Evolutionary conservation across 2,329 filamentous ascomycete species (phyloP).

Genomic region (Beauveria australis): DNA sequence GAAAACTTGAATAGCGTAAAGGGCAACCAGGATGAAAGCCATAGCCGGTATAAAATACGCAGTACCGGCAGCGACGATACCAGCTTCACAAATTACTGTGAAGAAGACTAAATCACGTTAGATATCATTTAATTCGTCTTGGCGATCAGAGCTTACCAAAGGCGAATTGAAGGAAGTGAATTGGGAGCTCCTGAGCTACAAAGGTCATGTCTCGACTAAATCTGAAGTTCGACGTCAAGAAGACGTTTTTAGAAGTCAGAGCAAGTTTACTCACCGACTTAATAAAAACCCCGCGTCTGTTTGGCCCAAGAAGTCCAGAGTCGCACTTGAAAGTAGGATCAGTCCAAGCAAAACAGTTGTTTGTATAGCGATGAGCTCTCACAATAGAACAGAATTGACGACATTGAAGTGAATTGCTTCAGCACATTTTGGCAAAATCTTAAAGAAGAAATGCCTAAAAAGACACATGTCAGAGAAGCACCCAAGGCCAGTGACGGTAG

Average conservation of each 20-base stretch:
- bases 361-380: neutral
- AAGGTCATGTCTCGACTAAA: constrained; percentile 6
- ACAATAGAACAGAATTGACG: neutral
- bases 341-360: neutral
- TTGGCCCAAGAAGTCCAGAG: neutral
- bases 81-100: too few species aligned
- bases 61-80: too few species aligned
- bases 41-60: too few species aligned
- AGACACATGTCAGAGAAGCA: neutral
- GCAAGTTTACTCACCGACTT: neutral
- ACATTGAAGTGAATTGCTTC: neutral
- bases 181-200: neutral
- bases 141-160: constrained; percentile 11
- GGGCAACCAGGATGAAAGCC: too few species aligned
- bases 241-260: neutral
- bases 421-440: neutral
- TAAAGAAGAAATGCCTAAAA: neutral
- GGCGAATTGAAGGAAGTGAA: neutral
- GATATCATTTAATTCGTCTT: constrained; percentile 28
- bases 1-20: too few species aligned
- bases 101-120: too few species aligned
- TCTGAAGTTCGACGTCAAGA: neutral
- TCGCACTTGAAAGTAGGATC: neutral
- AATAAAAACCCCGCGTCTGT: neutral
- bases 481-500: neutral